Evolutionary conservation across 768 basidiomycete species (phyloP), one percentile per base, ranked within the genome.

Genomic region (Hortiboletus flavorubellus): DNA sequence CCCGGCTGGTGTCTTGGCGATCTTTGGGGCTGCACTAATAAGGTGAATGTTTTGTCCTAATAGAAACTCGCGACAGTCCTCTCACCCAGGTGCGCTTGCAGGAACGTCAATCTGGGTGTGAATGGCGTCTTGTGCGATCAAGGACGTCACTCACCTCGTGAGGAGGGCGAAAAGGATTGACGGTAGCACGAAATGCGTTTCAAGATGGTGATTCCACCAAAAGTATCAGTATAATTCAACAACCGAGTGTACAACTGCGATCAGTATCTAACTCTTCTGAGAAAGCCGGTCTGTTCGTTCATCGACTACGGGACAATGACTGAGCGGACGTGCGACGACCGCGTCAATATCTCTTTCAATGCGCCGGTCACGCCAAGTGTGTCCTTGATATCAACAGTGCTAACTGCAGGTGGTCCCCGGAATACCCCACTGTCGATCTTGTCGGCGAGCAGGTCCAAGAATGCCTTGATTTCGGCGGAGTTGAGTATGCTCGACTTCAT

Each of bases 381-480:
- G 42, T 72, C 54, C 34, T 34, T 52, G 37, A 72, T 56, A 29
- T 60, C 49, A 2, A 73, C 62, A 0, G 49, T 42, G 10, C 59
- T 63, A 30, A 72, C 65, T 4, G 50, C 49, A 23, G 59, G 64
- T 14, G 72, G 72, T 8, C 68, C 68, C 21, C 65, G 52, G 11
- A 72, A 58, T 10, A 49, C 38, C 1, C 70, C 72, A 14, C 31
- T 40, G 43, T 72, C 72, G 34, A 73, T 67, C 58, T 72, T 72
- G 1, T 43, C 42, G 9, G 72, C 60, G 16, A 72, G 59, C 23
- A 62, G 7, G 39, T 72, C 72, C 45, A 72, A 29, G 26, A 72
- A 63, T 2, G 37, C 53, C 57, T 72, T 72, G 29, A 71, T 55
- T 26, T 69, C 64, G 2, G 31, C 21, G 8, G 62, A 46, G 21